Conservation (phyloP, 2,329 filamentous ascomycete genomes). For the Fusarium illudens region DNA sequence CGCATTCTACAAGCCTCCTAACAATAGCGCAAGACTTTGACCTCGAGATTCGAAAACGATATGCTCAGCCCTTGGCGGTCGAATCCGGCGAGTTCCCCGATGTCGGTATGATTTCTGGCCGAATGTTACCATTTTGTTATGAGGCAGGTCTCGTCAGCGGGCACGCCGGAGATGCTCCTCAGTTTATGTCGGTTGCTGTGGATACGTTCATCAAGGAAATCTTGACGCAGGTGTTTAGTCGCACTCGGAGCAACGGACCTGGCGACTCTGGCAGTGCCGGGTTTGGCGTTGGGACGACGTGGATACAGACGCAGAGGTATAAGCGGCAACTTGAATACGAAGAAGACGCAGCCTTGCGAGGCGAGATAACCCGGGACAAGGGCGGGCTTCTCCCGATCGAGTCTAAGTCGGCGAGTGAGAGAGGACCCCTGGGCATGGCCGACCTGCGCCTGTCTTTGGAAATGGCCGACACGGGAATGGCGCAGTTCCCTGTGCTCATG, state of each 20-base stretch:
- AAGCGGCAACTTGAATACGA: conserved; percentile 77
- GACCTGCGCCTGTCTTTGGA: conserved; percentile 81
- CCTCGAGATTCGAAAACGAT: conserved; percentile 72
- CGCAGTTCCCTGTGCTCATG: conserved; percentile 78
- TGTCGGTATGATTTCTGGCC: conserved; percentile 66
- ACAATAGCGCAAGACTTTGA: conserved; percentile 63
- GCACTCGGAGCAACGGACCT: conserved; percentile 71
- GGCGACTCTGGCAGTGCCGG: conserved; percentile 69
- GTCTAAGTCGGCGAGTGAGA: conserved; percentile 75
- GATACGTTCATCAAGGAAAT: conserved; percentile 75
- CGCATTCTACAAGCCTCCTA: conserved; percentile 15
- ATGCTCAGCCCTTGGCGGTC: conserved; percentile 68
- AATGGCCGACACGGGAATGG: conserved; percentile 78
- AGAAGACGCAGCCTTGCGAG: conserved; percentile 76
- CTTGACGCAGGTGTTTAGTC: conserved; percentile 68
- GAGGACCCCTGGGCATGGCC: conserved; percentile 76
- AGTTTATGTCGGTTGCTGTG: conserved; percentile 71
- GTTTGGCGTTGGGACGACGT: conserved; percentile 71
- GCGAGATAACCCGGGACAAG: conserved; percentile 77
- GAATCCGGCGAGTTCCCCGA: conserved; percentile 77
- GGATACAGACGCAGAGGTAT: conserved; percentile 83
- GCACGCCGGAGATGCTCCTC: conserved; percentile 66
- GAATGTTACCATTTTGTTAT: conserved; percentile 75
- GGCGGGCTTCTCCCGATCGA: conserved; percentile 83
- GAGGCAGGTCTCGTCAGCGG: conserved; percentile 69